Percentiles rank a stretch among this genome's conserved stretches.
These are phyloP conservation scores for Fusarium brevicatenulatum DNA, from an alignment of 2,329 filamentous ascomycete species.

Conservation along the genomic window DNA sequence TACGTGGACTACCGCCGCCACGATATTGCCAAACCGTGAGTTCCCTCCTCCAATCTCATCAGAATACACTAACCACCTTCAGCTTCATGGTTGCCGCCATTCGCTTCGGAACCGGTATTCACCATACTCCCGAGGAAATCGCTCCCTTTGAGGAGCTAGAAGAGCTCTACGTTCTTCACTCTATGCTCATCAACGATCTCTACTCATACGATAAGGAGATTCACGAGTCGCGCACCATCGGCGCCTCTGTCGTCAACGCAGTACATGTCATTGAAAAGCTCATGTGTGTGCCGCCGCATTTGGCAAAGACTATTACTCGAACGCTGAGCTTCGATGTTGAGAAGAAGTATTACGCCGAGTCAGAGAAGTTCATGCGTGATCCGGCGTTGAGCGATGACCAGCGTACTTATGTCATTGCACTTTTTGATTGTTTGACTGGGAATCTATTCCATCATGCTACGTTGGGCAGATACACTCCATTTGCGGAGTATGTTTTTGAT, in stretches of 20 bases:
- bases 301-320: slow-evolving; percentile 7
- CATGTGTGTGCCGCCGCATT: not conserved
- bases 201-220: slow-evolving; percentile 29
- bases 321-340: slow-evolving; percentile 13
- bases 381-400: not conserved
- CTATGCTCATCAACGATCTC: slow-evolving; percentile 14
- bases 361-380: slow-evolving; percentile 2
- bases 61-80: not conserved
- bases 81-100: slow-evolving; percentile 26
- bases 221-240: not conserved
- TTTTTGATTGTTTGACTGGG: slow-evolving; percentile 10
- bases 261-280: slow-evolving; percentile 11
- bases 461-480: slow-evolving; percentile 11
- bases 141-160: slow-evolving; percentile 4
- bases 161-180: slow-evolving; percentile 14
- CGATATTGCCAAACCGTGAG: slow-evolving; percentile 12
- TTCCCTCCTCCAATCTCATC: accelerated
- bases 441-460: slow-evolving; percentile 25
- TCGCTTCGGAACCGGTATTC: slow-evolving; percentile 11
- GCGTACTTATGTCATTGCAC: not conserved
- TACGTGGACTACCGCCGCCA: slow-evolving; percentile 15
- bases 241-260: slow-evolving; percentile 13
- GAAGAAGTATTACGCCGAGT: slow-evolving; percentile 17
- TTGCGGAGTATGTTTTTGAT: not conserved
- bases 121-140: not conserved